These are phyloP conservation scores for Tanacetum coccineum DNA, from an alignment of 129 eudicot species.

Conservation along the genomic window DNA sequence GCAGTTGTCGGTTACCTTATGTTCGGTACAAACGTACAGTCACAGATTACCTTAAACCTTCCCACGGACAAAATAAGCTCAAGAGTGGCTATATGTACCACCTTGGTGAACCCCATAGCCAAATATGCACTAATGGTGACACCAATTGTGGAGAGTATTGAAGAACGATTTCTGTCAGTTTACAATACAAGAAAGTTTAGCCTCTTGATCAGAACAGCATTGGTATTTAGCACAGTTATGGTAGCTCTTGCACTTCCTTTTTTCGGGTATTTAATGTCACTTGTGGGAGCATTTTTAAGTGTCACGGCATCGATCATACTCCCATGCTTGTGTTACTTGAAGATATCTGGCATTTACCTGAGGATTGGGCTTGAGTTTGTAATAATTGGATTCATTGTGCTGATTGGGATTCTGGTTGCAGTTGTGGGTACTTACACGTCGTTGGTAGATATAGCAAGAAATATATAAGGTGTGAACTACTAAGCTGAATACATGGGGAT, in stretches of 20 bases:
- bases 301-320: conserved; percentile 65
- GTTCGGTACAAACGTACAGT: conserved; percentile 64
- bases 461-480: conserved; percentile 9
- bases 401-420: conserved; percentile 43
- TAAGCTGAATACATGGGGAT: not conserved
- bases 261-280: conserved; percentile 72
- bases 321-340: conserved; percentile 82
- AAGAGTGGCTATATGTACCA: conserved; percentile 74
- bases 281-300: conserved; percentile 92
- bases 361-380: conserved; percentile 48
- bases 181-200: conserved; percentile 37
- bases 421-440: conserved; percentile 68
- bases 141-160: conserved; percentile 58
- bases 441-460: conserved; percentile 39
- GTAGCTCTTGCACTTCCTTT: conserved; percentile 76
- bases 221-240: conserved; percentile 63
- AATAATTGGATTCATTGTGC: conserved; percentile 32
- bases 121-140: conserved; percentile 86
- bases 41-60: conserved; percentile 83
- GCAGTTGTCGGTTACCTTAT: conserved; percentile 80
- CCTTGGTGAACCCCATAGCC: conserved; percentile 81
- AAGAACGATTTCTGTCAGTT: conserved; percentile 38
- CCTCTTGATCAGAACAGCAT: conserved; percentile 44
- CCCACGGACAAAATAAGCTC: conserved; percentile 69
- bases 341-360: conserved; percentile 53